Percentiles rank a stretch among this genome's conserved stretches.
Conservation (phyloP, 176 grass and related monocot genomes). For the Carex cristatella region DNA sequence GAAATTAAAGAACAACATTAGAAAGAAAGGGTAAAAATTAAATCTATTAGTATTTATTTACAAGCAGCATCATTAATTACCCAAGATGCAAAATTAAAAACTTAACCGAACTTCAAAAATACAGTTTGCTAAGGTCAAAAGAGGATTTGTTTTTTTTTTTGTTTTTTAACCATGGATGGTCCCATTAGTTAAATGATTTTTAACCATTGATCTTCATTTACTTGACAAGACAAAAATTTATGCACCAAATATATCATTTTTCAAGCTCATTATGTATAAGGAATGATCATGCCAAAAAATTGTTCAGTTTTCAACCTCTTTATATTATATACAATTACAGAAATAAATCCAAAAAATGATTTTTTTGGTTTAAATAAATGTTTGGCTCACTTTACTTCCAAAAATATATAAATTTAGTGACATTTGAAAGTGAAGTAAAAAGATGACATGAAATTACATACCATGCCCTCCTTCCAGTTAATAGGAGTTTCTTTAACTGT, state of each 20-base stretch:
- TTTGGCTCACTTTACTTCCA: not conserved
- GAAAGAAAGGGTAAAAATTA: not conserved
- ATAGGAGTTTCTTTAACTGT: conserved; percentile 59
- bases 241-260: not conserved
- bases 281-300: not conserved
- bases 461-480: conserved; percentile 86
- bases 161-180: no score
- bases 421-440: not conserved
- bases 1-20: not conserved
- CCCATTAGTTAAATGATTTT: no score
- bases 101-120: not conserved
- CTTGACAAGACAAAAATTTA: not conserved
- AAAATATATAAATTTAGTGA: not conserved
- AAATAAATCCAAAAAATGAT: no score
- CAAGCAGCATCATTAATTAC: not conserved
- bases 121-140: not conserved
- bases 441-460: conserved; percentile 8
- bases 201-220: not conserved
- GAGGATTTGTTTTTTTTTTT: no score
- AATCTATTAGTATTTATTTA: not conserved
- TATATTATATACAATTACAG: no score
- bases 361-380: no score
- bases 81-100: not conserved
- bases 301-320: no score
- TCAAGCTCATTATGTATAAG: not conserved